phyloP scores from a whole-genome alignment of 2,329 filamentous ascomycete genomes.

The Tricladium varicosporioides region DNA sequence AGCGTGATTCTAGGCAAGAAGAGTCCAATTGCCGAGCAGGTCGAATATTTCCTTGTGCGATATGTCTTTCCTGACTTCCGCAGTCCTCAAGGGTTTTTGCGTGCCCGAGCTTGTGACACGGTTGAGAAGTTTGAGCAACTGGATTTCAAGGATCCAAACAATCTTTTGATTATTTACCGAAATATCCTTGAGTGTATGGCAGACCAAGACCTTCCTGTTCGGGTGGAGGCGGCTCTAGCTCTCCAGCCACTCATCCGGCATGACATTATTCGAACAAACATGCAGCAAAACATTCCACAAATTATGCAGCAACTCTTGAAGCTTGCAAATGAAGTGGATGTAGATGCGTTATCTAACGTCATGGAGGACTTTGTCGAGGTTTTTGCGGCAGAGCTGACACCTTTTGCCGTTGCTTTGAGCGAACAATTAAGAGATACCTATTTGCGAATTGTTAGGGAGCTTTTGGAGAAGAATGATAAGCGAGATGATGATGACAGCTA shows the following conservation, averaged over 20 bases:
- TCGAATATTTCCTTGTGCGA: conserved; percentile 97
- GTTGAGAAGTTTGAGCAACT: conserved; percentile 97
- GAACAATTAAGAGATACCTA: conserved; percentile 97
- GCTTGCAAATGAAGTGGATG: conserved; percentile 95
- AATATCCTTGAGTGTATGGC: conserved; percentile 98
- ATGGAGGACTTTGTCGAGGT: conserved; percentile 99
- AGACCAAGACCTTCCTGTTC: conserved; percentile 86
- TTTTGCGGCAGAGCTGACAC: conserved; percentile 93
- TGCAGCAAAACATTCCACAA: conserved; percentile 97
- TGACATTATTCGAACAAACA: conserved; percentile 87
- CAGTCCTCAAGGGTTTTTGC: conserved; percentile 86
- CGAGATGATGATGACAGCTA: conserved; percentile 73
- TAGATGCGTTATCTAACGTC: conserved; percentile 94
- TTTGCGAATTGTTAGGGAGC: conserved; percentile 84
- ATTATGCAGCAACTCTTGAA: conserved; percentile 99
- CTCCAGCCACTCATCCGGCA: conserved; percentile 95
- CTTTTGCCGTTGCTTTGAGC: conserved; percentile 92
- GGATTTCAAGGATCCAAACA: conserved; percentile 94
- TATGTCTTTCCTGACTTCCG: conserved; percentile 98
- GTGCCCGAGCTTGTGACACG: conserved; percentile 92
- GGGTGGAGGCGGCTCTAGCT: conserved; percentile 90
- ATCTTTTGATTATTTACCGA: conserved; percentile 92
- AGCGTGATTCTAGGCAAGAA: conserved; percentile 96
- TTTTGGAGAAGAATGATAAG: conserved; percentile 83
- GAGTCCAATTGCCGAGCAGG: conserved; percentile 94